phyloP scores from a whole-genome alignment of 768 basidiomycete species.

The Lentinula lateritia region DNA sequence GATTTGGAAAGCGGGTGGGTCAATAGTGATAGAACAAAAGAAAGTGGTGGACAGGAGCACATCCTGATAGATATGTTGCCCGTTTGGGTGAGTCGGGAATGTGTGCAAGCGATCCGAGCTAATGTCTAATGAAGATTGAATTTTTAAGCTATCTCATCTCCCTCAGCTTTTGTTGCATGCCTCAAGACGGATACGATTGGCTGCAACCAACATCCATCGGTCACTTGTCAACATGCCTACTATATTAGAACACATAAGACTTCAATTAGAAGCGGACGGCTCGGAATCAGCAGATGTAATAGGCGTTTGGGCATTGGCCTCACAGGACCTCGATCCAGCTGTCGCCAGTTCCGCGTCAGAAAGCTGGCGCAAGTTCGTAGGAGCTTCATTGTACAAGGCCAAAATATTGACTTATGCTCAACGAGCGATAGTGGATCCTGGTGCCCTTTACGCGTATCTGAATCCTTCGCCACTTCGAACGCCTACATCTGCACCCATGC shows the following conservation, averaged over 20 bases:
- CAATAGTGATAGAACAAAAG: slow-evolving; percentile 36
- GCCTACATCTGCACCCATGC: slow-evolving; percentile 22
- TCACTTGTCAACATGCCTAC: slow-evolving; percentile 55
- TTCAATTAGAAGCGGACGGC: not conserved
- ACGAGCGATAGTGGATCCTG: slow-evolving; percentile 55
- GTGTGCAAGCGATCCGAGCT: slow-evolving; percentile 2
- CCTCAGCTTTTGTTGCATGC: slow-evolving; percentile 77
- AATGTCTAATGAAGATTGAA: slow-evolving; percentile 1
- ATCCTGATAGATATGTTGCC: slow-evolving; percentile 62
- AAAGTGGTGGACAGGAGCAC: slow-evolving; percentile 31
- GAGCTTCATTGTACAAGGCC: slow-evolving; percentile 17
- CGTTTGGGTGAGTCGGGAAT: slow-evolving; percentile 73
- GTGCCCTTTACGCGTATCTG: slow-evolving; percentile 48
- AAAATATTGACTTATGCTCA: slow-evolving; percentile 46
- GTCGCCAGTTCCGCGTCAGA: slow-evolving; percentile 46
- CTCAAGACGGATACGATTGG: slow-evolving; percentile 64
- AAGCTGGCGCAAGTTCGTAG: slow-evolving; percentile 45
- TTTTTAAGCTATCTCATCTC: slow-evolving; percentile 74
- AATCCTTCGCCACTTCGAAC: slow-evolving; percentile 56
- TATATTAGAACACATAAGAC: slow-evolving; percentile 41
- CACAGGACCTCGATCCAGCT: slow-evolving; percentile 65
- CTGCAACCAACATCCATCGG: slow-evolving; percentile 56
- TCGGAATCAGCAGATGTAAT: slow-evolving; percentile 47
- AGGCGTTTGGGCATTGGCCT: slow-evolving; percentile 69
- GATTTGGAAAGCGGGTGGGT: slow-evolving; percentile 72